A percentile compares a stretch with the other conserved stretches of the same genome.
Evolutionary conservation across 2,329 filamentous ascomycete genomes (phyloP).

Genomic region (Aspergillus brasiliensis): DNA sequence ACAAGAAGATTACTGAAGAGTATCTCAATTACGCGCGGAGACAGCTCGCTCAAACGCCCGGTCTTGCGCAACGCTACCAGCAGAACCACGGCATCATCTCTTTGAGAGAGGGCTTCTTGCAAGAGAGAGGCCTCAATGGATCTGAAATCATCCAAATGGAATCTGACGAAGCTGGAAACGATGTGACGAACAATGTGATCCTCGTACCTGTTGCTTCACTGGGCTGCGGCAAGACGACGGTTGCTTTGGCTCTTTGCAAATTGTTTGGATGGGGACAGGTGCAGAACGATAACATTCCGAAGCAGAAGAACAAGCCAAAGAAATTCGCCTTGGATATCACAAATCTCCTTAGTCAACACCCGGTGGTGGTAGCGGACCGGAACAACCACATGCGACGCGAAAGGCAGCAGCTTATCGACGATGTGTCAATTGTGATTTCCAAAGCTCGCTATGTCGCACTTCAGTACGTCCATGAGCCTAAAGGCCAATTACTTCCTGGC

Average conservation of each 20-base stretch:
- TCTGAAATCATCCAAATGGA: conserved; percentile 81
- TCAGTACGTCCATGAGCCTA: conserved; percentile 78
- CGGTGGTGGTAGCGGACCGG: conserved; percentile 84
- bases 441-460: conserved; percentile 77
- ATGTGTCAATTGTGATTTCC: conserved; percentile 65
- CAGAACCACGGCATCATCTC: conserved; percentile 94
- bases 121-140: conserved; percentile 80
- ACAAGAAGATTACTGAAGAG: conserved; percentile 84
- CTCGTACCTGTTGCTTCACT: conserved; percentile 92
- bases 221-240: conserved; percentile 94
- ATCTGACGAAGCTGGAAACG: conserved; percentile 50
- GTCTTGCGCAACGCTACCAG: conserved; percentile 71
- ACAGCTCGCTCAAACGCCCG: conserved; percentile 68
- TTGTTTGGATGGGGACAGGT: conserved; percentile 91
- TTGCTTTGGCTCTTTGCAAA: conserved; percentile 77
- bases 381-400: conserved; percentile 93
- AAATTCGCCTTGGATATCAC: conserved; percentile 74
- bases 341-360: conserved; percentile 62
- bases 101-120: conserved; percentile 83
- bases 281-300: conserved; percentile 94
- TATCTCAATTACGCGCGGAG: conserved; percentile 81
- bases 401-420: conserved; percentile 81
- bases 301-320: conserved; percentile 71
- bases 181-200: conserved; percentile 69
- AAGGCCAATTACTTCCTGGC: conserved; percentile 62